These are phyloP conservation scores for Penicillium manginii DNA, from an alignment of 495 filamentous ascomycete species.

Conservation along the genomic window DNA sequence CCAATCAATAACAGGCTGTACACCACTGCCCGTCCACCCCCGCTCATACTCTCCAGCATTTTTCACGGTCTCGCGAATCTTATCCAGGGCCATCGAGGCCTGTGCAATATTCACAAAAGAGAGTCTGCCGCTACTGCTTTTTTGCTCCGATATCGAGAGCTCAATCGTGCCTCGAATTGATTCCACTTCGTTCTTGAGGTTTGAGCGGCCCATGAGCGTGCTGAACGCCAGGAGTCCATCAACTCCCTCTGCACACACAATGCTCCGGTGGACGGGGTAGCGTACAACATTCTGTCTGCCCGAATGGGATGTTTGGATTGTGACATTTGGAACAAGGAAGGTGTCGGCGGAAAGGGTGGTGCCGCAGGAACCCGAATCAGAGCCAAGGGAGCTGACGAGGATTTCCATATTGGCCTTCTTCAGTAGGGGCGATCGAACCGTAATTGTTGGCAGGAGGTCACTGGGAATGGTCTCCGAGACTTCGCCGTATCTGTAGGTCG, in stretches of 20 bases:
- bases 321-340: slow-evolving; percentile 73
- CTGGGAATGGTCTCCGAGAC: slow-evolving; percentile 44
- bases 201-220: slow-evolving; percentile 40
- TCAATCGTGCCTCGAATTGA: slow-evolving; percentile 61
- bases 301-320: slow-evolving; percentile 62
- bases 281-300: slow-evolving; percentile 66
- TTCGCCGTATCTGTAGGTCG: slow-evolving; percentile 55
- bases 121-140: slow-evolving; percentile 32
- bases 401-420: slow-evolving; percentile 75
- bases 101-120: slow-evolving; percentile 57
- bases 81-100: slow-evolving; percentile 60
- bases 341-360: slow-evolving; percentile 56
- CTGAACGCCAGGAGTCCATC: slow-evolving; percentile 57
- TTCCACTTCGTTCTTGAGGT: slow-evolving; percentile 38
- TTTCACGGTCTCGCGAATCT: slow-evolving; percentile 67
- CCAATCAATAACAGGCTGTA: slow-evolving; percentile 71
- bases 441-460: slow-evolving; percentile 57
- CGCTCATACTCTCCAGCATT: slow-evolving; percentile 73
- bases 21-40: slow-evolving; percentile 70
- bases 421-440: slow-evolving; percentile 69
- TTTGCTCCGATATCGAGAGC: slow-evolving; percentile 42
- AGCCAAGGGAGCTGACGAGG: slow-evolving; percentile 64
- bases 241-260: slow-evolving; percentile 73
- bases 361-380: slow-evolving; percentile 39
- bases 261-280: slow-evolving; percentile 82